A percentile compares a stretch with the other conserved stretches of the same genome.
phyloP scores from a whole-genome alignment of 176 grass and related monocot genomes.

The Lolium perenne region DNA sequence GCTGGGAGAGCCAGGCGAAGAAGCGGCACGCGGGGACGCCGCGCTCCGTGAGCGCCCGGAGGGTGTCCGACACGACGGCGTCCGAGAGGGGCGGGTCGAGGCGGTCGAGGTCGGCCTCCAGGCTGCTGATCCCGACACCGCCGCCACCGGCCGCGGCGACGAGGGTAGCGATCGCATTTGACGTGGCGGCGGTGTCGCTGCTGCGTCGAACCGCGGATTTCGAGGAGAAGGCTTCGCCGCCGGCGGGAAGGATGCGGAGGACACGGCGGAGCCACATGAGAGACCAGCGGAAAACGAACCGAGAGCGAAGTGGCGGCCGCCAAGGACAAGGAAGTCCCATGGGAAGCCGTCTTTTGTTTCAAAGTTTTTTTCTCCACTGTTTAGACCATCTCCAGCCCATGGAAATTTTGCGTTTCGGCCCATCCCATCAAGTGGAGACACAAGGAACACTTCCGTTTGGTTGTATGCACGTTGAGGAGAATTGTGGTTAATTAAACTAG shows the following conservation, averaged over 20 bases:
- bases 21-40: conserved; percentile 56
- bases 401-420: too few species aligned
- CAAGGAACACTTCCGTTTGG: too few species aligned
- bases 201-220: neutral
- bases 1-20: conserved; percentile 63
- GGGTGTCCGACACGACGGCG: conserved; percentile 36
- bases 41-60: conserved; percentile 57
- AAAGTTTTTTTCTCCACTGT: too few species aligned
- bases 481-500: too few species aligned
- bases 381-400: too few species aligned
- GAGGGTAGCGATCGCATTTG: conserved; percentile 45
- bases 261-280: conserved; percentile 28
- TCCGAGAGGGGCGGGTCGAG: conserved; percentile 48
- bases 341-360: too few species aligned
- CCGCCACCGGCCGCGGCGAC: conserved; percentile 45
- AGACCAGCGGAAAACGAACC: neutral
- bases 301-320: neutral
- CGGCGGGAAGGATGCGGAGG: conserved; percentile 1
- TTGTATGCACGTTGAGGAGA: too few species aligned
- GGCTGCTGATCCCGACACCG: conserved; percentile 31
- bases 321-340: neutral
- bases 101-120: conserved; percentile 59
- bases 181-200: neutral
- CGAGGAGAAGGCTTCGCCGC: conserved; percentile 39
- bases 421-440: too few species aligned